These are phyloP conservation scores for Dryas integrifolia DNA, from an alignment of 331 rosid species.

Conservation along the genomic window DNA sequence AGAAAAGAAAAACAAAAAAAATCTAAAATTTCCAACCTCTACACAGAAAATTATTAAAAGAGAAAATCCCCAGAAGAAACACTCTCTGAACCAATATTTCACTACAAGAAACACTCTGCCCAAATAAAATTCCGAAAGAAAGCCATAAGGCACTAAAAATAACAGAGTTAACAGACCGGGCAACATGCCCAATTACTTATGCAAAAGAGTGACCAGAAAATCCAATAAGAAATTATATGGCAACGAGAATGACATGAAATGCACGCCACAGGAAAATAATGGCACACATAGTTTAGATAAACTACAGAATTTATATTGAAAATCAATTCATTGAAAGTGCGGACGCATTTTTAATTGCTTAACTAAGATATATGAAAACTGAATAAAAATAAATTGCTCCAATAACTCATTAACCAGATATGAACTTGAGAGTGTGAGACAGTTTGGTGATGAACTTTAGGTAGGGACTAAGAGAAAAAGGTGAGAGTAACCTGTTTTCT, in stretches of 20 bases:
- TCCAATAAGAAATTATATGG: not conserved
- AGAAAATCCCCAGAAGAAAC: not conserved
- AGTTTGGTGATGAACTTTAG: not conserved
- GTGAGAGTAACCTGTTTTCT: constrained; percentile 44
- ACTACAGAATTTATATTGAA: not conserved
- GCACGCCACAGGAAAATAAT: not conserved
- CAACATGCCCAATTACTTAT: not conserved
- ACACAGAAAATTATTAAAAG: constrained; percentile 19
- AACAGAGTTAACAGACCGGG: not conserved
- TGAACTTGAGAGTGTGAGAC: not conserved
- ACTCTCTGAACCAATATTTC: constrained; percentile 3
- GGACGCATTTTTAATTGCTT: not conserved
- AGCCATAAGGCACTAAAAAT: not conserved
- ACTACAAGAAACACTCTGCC: not conserved
- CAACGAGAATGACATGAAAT: not conserved
- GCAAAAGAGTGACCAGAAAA: not conserved
- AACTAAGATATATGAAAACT: not conserved
- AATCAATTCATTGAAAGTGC: not conserved
- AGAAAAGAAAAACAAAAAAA: not conserved
- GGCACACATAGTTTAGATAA: not conserved
- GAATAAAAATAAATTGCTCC: not conserved
- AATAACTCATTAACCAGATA: not conserved
- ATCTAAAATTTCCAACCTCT: constrained; percentile 22
- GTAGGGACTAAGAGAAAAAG: not conserved
- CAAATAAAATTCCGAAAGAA: not conserved